A percentile compares a stretch with the other conserved stretches of the same genome.
phyloP scores from a whole-genome alignment of 345 rosid genomes.

The Eucalyptus rudis region DNA sequence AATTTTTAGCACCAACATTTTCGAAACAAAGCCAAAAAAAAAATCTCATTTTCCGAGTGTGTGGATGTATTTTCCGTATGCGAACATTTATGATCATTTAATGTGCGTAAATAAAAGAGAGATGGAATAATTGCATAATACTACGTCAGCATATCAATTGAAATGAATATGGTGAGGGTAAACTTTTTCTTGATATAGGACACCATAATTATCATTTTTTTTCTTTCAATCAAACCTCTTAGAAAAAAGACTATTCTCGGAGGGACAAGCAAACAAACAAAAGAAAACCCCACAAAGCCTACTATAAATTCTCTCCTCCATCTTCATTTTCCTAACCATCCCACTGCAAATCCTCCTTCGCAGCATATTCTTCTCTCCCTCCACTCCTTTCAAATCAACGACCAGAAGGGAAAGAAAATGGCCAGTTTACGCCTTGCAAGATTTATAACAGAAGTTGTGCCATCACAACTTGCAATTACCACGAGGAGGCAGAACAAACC shows the following conservation, averaged over 20 bases:
- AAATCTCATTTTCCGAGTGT: neutral
- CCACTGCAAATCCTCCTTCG: neutral
- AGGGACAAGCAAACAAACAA: neutral
- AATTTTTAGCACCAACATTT: neutral
- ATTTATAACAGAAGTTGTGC: slow-evolving; percentile 73
- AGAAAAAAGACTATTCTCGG: neutral
- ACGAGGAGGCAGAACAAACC: slow-evolving; percentile 57
- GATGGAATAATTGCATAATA: neutral
- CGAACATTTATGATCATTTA: neutral
- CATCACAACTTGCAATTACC: slow-evolving; percentile 61
- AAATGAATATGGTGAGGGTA: neutral
- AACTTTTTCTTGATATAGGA: neutral
- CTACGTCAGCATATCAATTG: neutral
- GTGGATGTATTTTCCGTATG: neutral
- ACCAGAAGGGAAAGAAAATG: slow-evolving; percentile 14
- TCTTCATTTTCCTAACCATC: neutral
- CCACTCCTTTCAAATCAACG: neutral
- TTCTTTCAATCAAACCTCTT: neutral
- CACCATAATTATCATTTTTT: neutral
- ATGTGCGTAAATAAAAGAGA: neutral
- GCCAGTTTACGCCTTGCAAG: slow-evolving; percentile 48
- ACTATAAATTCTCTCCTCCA: neutral
- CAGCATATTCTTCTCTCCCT: neutral
- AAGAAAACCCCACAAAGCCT: neutral
- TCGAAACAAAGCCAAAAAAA: neutral